These are phyloP conservation scores for Fistulina hepatica DNA, from an alignment of 1,284 basidiomycete species.

Conservation along the genomic window DNA sequence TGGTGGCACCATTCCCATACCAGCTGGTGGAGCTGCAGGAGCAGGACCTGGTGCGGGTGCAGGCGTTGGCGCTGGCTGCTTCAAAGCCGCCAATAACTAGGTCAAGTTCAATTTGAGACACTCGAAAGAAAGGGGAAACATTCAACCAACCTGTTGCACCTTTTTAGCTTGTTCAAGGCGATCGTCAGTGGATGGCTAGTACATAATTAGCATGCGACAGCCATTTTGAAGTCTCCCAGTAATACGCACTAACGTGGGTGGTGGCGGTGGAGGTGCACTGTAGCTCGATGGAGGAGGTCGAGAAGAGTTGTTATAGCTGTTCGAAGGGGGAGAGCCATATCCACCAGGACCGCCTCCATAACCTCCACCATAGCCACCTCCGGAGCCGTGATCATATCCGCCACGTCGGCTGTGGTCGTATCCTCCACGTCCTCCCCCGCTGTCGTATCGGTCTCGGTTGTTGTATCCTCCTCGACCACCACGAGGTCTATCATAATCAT, in stretches of 20 bases:
- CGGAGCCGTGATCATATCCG: slow-evolving; percentile 34
- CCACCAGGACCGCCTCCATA: slow-evolving; percentile 12
- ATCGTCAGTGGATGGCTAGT: slow-evolving; percentile 33
- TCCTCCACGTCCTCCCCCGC: slow-evolving; percentile 28
- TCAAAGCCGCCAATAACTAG: slow-evolving; percentile 62
- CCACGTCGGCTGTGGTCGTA: slow-evolving; percentile 18
- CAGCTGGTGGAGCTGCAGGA: slow-evolving; percentile 24
- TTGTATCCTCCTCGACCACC: slow-evolving; percentile 29
- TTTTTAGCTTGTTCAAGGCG: slow-evolving; percentile 73
- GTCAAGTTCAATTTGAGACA: slow-evolving; percentile 6
- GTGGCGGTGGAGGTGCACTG: slow-evolving; percentile 15
- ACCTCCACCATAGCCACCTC: slow-evolving; percentile 26
- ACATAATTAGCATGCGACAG: not conserved
- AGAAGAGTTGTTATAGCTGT: slow-evolving; percentile 3
- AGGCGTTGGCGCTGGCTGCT: slow-evolving; percentile 44
- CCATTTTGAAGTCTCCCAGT: not conserved
- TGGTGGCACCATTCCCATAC: slow-evolving; percentile 25
- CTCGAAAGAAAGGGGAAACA: slow-evolving; percentile 3
- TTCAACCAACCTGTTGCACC: slow-evolving; percentile 59
- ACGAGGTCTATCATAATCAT: slow-evolving; percentile 26
- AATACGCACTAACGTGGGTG: slow-evolving; percentile 15
- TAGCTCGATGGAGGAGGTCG: slow-evolving; percentile 9
- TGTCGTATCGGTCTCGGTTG: slow-evolving; percentile 13
- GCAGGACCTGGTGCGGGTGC: slow-evolving; percentile 24
- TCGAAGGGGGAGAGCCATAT: slow-evolving; percentile 2